phyloP scores from a whole-genome alignment of 179 eudicot genomes.

The Vitellaria paradoxa region DNA sequence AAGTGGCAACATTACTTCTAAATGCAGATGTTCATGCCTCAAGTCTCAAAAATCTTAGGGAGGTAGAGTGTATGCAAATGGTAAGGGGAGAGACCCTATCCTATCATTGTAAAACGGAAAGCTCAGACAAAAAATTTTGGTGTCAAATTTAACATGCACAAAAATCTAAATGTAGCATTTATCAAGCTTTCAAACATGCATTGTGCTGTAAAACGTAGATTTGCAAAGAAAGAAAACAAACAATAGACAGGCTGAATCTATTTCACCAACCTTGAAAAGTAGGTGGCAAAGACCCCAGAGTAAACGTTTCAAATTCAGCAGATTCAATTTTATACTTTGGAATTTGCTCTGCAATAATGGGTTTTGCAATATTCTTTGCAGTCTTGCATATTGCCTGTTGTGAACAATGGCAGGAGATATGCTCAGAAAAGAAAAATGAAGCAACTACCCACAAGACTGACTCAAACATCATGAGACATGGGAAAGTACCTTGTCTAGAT shows the following conservation, averaged over 20 bases:
- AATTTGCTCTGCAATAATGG: constrained; percentile 14
- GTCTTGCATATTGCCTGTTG: constrained; percentile 77
- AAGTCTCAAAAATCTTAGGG: neutral
- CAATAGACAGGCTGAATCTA: neutral
- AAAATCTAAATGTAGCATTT: neutral
- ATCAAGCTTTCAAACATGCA: constrained; percentile 2
- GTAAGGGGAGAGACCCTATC: neutral
- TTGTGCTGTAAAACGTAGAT: neutral
- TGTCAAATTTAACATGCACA: neutral
- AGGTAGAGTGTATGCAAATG: neutral
- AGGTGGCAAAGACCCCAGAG: constrained; percentile 71
- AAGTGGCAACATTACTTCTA: neutral
- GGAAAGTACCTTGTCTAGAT: constrained; percentile 64
- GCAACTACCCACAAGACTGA: neutral
- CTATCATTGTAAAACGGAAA: neutral
- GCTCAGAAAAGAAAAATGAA: constrained; percentile 6
- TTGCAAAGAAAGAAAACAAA: neutral
- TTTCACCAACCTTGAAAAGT: constrained; percentile 63
- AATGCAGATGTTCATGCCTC: neutral
- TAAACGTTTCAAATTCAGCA: constrained; percentile 67
- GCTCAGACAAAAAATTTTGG: neutral
- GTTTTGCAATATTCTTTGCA: constrained; percentile 57
- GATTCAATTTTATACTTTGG: constrained; percentile 73
- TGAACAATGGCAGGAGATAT: constrained; percentile 10
- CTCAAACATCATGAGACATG: neutral